Conservation (phyloP, 108 stramenopile species). For the Cyclostephanos invisitatus region DNA sequence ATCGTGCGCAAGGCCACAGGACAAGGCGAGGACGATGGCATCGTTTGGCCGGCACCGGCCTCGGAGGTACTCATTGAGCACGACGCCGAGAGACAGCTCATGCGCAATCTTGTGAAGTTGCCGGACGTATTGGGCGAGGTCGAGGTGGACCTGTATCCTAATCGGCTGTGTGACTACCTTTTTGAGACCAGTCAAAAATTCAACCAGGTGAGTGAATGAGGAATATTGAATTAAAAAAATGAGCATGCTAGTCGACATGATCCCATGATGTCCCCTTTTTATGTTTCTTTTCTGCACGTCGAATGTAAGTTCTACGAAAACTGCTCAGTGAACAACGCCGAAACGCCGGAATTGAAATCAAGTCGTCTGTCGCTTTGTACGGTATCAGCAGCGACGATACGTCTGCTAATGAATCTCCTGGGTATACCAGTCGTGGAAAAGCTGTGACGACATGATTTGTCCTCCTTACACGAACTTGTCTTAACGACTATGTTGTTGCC, state of each 20-base stretch:
- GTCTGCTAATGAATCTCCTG: conserved; percentile 78
- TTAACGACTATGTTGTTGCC: neutral
- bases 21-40: conserved; percentile 56
- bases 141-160: conserved; percentile 90
- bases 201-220: conserved; percentile 54
- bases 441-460: conserved; percentile 52
- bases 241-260: neutral
- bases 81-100: conserved; percentile 86
- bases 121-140: conserved; percentile 86
- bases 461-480: neutral
- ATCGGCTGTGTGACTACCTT: conserved; percentile 93
- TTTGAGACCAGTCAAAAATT: conserved; percentile 92
- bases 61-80: conserved; percentile 77
- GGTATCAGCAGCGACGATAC: conserved; percentile 89
- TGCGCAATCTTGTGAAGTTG: conserved; percentile 81
- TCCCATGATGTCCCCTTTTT: neutral
- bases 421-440: conserved; percentile 92
- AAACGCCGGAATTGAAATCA: conserved; percentile 76
- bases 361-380: conserved; percentile 89
- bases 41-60: conserved; percentile 69
- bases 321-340: conserved; percentile 89
- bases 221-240: conserved; percentile 27
- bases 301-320: conserved; percentile 72
- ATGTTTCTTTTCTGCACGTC: neutral
- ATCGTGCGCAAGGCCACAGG: conserved; percentile 92